Percentiles rank a stretch among this genome's conserved stretches.
Evolutionary conservation across 2,329 filamentous ascomycete genomes (phyloP).

Genomic region (Pestalotiopsis sp.): DNA sequence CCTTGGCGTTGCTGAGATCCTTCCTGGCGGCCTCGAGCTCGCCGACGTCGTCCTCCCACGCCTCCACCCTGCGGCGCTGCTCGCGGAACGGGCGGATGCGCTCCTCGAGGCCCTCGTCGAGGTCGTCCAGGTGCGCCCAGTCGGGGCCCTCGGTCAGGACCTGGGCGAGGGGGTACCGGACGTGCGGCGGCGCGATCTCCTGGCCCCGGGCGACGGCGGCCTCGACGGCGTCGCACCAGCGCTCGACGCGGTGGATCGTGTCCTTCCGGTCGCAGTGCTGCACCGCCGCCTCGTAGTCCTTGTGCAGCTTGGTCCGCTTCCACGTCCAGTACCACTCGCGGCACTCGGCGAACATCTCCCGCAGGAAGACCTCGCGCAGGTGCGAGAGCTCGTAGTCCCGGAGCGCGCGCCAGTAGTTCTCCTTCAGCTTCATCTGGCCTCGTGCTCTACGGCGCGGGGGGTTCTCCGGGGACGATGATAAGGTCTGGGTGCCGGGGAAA

Average conservation of each 20-base stretch:
- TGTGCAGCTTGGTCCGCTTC: conserved; percentile 12
- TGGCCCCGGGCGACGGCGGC: conserved; percentile 15
- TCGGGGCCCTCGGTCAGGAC: neutral
- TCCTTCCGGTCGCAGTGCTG: conserved; percentile 31
- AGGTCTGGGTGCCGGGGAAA: neutral
- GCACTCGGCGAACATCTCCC: conserved; percentile 22
- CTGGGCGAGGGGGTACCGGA: neutral
- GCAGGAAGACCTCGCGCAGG: conserved; percentile 26
- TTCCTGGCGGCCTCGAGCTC: neutral
- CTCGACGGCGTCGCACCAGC: conserved; percentile 26
- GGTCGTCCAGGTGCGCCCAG: neutral
- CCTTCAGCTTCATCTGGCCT: conserved; percentile 1
- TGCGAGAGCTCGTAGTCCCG: conserved; percentile 26
- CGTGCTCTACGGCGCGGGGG: neutral
- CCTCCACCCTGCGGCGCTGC: neutral
- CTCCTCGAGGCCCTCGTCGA: neutral
- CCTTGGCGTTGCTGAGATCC: neutral
- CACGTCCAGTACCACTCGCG: conserved; percentile 24
- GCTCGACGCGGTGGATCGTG: conserved; percentile 21
- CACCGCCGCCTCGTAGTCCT: conserved; percentile 33
- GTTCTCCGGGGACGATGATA: neutral
- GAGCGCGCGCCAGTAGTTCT: conserved; percentile 19
- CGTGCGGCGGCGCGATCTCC: neutral
- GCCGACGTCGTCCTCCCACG: neutral
- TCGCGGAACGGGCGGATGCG: neutral